Base-by-base conservation (phyloP, 1,139 yeast genomes). In the Magnusiomyces paraingens region DNA sequence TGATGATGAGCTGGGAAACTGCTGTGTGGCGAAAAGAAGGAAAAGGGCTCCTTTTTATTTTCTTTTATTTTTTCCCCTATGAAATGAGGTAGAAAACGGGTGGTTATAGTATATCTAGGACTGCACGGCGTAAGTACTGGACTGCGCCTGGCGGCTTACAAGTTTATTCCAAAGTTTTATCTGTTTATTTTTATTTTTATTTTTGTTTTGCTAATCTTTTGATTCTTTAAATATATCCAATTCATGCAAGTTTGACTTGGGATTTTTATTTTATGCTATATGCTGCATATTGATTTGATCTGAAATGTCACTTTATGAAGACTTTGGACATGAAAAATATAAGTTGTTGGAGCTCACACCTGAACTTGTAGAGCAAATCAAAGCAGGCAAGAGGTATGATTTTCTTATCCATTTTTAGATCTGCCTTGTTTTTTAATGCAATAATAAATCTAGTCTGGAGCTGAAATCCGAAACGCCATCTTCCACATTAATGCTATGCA, bases 401-500 rank as follows among this genome's bases (percentile, higher is more conserved):
- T 36, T 39, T 15, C 15, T 17, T 29, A 15, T 17, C 8, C 6
- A 3, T 43, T 43, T 20, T 20, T 26, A 4, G 8, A 17, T n/a
- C 29, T 22, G 47, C 2, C 29, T 21, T 20, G 5, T 4, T 26
- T 15, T 15, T 32, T 22, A 36, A 22, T 4, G 20, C 18, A 36
- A 15, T 12, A 26, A 52, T 32, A 5, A 20, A 20, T 20, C 22
- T 41, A 83, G 65, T 73, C 87, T 1, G 57, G 60, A 12, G 56
- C 54, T 66, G 76, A 6, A 61, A 66, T 17, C 64, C 65, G 10
- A 77, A 2, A 60, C 66, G 12, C 63, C 66, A 3, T 64, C 70
- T 5, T 68, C 75, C 21, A 78, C 78, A 47, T 75, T 86, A 22
- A 86, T 83, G 29, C 66, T 87, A n/a, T 84, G 91, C 57, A 79